phyloP scores from a whole-genome alignment of 495 filamentous ascomycete species.

The Podospora anserina region DNA sequence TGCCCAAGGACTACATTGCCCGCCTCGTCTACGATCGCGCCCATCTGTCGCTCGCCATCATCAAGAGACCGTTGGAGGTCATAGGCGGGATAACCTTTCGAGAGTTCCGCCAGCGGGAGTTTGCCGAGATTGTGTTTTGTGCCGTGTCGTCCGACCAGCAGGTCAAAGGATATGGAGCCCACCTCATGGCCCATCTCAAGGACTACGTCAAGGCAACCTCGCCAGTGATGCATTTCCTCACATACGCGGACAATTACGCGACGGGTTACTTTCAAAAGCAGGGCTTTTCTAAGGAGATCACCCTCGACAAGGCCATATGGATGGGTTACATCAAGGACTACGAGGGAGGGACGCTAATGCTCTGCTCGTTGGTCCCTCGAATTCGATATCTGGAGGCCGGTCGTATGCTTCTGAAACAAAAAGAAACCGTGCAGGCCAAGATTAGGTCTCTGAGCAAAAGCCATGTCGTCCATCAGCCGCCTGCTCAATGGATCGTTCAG shows the following conservation, averaged over 20 bases:
- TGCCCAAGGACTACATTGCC: conserved; percentile 97
- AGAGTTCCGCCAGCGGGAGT: conserved; percentile 80
- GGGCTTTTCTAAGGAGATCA: conserved; percentile 96
- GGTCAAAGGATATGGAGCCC: conserved; percentile 94
- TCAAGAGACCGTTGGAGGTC: conserved; percentile 88
- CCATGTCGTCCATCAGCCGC: conserved; percentile 80
- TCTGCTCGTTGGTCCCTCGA: conserved; percentile 90
- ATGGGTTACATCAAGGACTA: conserved; percentile 99
- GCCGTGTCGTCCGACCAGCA: conserved; percentile 96
- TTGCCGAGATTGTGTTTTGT: conserved; percentile 97
- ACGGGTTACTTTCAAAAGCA: conserved; percentile 99
- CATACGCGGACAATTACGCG: conserved; percentile 96
- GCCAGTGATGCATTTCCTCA: conserved; percentile 96
- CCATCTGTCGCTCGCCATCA: conserved; percentile 88
- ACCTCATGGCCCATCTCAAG: conserved; percentile 95
- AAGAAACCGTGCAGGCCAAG: conserved; percentile 85
- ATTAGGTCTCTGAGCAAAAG: conserved; percentile 85
- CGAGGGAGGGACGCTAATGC: conserved; percentile 97
- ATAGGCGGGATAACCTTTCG: conserved; percentile 93
- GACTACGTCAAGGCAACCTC: conserved; percentile 94
- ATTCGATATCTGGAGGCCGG: conserved; percentile 86
- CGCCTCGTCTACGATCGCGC: conserved; percentile 94
- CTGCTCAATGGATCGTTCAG: conserved; percentile 64
- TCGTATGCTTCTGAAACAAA: conserved; percentile 93
- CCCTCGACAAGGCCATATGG: conserved; percentile 80